Percentiles rank a stretch among this genome's conserved stretches.
Evolutionary conservation across 2,329 filamentous ascomycete species (phyloP).

Genomic region (Calonectria pseudoreteaudii): DNA sequence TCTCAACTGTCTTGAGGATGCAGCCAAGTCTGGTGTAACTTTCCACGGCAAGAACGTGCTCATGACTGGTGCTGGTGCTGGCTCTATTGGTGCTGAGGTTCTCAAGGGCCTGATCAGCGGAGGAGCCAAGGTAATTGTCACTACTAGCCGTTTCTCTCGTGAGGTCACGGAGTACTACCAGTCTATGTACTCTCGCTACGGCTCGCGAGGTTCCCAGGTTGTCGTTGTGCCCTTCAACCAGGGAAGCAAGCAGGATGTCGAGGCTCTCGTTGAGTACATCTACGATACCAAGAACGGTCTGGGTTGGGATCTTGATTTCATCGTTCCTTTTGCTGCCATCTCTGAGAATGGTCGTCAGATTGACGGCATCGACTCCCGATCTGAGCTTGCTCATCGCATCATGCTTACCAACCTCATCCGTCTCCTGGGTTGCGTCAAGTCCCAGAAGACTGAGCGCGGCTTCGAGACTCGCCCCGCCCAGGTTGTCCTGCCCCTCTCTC

Average conservation of each 20-base stretch:
- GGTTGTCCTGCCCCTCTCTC: constrained; percentile 94
- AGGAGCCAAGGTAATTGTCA: constrained; percentile 96
- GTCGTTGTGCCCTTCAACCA: constrained; percentile 99
- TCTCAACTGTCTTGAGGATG: constrained; percentile 89
- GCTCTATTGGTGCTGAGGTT: constrained; percentile 97
- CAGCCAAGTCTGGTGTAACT: constrained; percentile 86
- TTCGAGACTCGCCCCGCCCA: constrained; percentile 97
- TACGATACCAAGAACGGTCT: constrained; percentile 97
- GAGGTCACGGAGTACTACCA: constrained; percentile 99
- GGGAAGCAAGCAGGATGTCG: constrained; percentile 97
- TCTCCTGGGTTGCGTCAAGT: constrained; percentile 89
- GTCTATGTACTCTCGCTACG: constrained; percentile 95
- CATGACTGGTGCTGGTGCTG: constrained; percentile 98
- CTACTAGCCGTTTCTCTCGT: constrained; percentile 94
- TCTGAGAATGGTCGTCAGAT: constrained; percentile 98
- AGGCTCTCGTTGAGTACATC: constrained; percentile 94
- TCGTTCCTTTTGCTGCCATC: constrained; percentile 97
- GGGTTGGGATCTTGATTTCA: constrained; percentile 97
- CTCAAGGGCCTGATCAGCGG: constrained; percentile 95
- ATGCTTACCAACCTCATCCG: constrained; percentile 98
- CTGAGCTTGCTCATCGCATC: constrained; percentile 96
- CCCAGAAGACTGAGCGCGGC: constrained; percentile 86
- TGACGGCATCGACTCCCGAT: constrained; percentile 95
- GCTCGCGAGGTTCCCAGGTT: constrained; percentile 93
- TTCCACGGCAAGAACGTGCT: constrained; percentile 96